Base-by-base conservation (phyloP, 257 asterid genomes). In the Haberlea rhodopensis region DNA sequence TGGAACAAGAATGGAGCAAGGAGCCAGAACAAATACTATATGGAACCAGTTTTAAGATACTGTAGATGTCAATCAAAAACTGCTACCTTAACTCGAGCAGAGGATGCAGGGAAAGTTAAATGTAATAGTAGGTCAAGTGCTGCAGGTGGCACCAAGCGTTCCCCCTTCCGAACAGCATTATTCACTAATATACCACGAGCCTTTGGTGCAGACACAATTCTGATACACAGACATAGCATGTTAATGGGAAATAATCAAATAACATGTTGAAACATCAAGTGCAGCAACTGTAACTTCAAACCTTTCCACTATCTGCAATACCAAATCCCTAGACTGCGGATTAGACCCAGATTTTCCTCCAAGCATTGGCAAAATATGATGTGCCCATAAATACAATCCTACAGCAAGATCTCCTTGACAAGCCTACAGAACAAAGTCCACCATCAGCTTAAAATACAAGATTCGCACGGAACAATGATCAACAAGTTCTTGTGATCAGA, bases 291-390 rank as follows among this genome's bases (percentile, higher is more conserved):
- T 31, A 18, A 55, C 23, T 63, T 32, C 68, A 61, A 65, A 90
- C 97, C 95, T 87, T 81, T 90, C 97, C 55, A 75, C 89, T n/a
- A 80, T 67, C 88, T 90, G 97, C 85, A 85, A 73, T 69, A 90
- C 83, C 78, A 87, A 62, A 78, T 90, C 96, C 79, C 96, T 76
- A 9, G 76, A 52, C 31, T 80, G 90, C 16, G 94, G 90, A 66
- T 88, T 90, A 45, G 96, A 82, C 61, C 90, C 84, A 6, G 84
- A 64, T 68, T 87, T 85, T 71, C 96, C 95, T 32, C 89, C 94
- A 66, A 87, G 75, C 26, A 79, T 73, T 37, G 96, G 96, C 78
- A 90, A 78, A 71, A 81, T 67, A 71, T 71, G 79, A 78, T 85
- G 95, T 18, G 86, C 76, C 96, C 96, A 90, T 43, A 84, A 28